These are phyloP conservation scores for Dendrobium huoshanense DNA, from an alignment of 106 monocot genomes.

Conservation along the genomic window DNA sequence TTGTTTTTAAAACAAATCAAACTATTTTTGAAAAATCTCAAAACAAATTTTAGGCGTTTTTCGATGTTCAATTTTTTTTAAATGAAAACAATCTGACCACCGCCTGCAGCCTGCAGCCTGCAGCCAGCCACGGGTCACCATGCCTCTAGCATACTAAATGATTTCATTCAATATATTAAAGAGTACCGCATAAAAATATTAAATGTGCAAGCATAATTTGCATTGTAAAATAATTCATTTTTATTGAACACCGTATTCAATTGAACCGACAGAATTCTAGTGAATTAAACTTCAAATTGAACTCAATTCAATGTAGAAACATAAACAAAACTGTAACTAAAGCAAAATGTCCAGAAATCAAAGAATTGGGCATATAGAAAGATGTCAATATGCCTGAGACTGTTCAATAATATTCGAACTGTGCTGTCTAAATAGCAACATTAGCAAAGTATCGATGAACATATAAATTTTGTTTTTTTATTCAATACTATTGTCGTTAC, in stretches of 20 bases:
- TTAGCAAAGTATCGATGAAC: background rate
- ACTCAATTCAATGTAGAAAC: background rate
- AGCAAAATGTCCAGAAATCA: background rate
- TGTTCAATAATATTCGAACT: background rate
- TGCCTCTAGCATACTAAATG: background rate
- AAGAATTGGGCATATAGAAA: background rate
- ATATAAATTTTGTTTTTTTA: too few species aligned
- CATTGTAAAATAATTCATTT: slow-evolving; percentile 2
- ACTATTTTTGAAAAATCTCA: too few species aligned
- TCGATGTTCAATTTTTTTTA: too few species aligned
- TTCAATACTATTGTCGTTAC: background rate
- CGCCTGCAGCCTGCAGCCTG: too few species aligned
- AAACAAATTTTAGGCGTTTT: too few species aligned
- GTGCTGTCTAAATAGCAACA: background rate
- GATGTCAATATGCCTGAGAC: background rate
- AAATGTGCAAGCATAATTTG: background rate
- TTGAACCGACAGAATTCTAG: background rate
- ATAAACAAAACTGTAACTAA: background rate
- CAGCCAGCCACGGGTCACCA: background rate
- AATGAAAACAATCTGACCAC: too few species aligned
- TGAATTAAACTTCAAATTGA: background rate
- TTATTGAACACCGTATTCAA: background rate
- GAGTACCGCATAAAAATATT: background rate
- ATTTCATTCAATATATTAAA: background rate
- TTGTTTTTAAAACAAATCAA: too few species aligned